phyloP scores from a whole-genome alignment of 257 asterid species.

The Lycium ferocissimum region DNA sequence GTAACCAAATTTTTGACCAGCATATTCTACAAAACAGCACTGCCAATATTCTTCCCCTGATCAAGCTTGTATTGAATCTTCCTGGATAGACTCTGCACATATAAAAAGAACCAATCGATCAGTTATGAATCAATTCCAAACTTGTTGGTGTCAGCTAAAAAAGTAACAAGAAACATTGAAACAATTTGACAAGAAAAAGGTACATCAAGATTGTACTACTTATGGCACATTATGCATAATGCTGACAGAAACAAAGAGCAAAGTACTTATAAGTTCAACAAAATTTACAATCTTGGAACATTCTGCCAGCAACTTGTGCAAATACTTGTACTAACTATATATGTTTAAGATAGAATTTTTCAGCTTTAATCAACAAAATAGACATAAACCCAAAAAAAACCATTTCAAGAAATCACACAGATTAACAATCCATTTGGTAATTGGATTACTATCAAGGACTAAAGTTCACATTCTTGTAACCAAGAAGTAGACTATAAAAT shows the following conservation, averaged over 20 bases:
- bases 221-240: not conserved
- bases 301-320: slow-evolving; percentile 14
- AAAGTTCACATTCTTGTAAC: slow-evolving; percentile 15
- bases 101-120: not conserved
- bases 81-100: slow-evolving; percentile 49
- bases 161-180: not conserved
- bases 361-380: not conserved
- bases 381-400: not conserved
- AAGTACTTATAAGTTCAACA: not conserved
- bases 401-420: not conserved
- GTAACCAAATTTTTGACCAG: slow-evolving; percentile 25
- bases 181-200: slow-evolving; percentile 5
- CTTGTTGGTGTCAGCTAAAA: not conserved
- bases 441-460: not conserved
- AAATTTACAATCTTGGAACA: not conserved
- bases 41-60: slow-evolving; percentile 41
- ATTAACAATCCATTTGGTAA: not conserved
- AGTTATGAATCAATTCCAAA: slow-evolving; percentile 22
- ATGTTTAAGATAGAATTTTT: not conserved
- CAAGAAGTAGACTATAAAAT: not conserved
- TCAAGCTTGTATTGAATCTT: slow-evolving; percentile 41
- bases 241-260: not conserved
- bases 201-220: slow-evolving; percentile 15
- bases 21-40: slow-evolving; percentile 50
- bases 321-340: not conserved